Evolutionary conservation across 495 filamentous ascomycete species (phyloP), one percentile per base, ranked within the genome.

Genomic region (Elasticomyces elasticus): DNA sequence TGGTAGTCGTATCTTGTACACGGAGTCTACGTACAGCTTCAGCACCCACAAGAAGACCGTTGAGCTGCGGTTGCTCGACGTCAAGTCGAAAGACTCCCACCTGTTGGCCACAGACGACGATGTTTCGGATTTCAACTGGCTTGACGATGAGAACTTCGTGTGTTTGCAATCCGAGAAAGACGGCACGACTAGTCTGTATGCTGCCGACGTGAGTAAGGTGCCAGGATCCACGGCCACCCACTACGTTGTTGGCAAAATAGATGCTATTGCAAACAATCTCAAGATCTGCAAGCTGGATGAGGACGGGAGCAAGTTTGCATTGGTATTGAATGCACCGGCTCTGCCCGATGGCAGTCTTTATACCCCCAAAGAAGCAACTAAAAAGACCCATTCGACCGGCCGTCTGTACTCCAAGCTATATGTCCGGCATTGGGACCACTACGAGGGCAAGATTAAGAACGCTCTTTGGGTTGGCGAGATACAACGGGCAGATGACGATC

Each of bases 21-120:
- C 82, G 38, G 79, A 76, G 30, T 86, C 85, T 0, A 81, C 82
- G 7, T 97, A 95, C 64, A 89, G 82, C 20, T 96, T 97, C 69
- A 75, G 86, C 43, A 73, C 79, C 0, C 90, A 95, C 66, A 76
- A 77, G 43, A 87, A 85, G 69, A 83, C 72, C 12, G 75, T 76
- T 30, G 84, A 90, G 62, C 85, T 94, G 59, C 80, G 82, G 23
- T 69, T 92, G 0, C 69, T 97, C 1, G 82, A 94, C 47, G 77
- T 90, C 46, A 66, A 72, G 24, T 81, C 76, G 15, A 85, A 86
- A 42, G 76, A 81, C 44, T 85, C 84, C 0, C 75, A 72, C 0
- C 65, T 85, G 5, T 68, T 95, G 24, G 83, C 79, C 46, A 79
- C 82, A 49, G 79, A 86, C 40, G 56, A 74, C 12, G 72, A 75